These are phyloP conservation scores for Acer saccharum DNA, from an alignment of 345 rosid species.

Conservation along the genomic window DNA sequence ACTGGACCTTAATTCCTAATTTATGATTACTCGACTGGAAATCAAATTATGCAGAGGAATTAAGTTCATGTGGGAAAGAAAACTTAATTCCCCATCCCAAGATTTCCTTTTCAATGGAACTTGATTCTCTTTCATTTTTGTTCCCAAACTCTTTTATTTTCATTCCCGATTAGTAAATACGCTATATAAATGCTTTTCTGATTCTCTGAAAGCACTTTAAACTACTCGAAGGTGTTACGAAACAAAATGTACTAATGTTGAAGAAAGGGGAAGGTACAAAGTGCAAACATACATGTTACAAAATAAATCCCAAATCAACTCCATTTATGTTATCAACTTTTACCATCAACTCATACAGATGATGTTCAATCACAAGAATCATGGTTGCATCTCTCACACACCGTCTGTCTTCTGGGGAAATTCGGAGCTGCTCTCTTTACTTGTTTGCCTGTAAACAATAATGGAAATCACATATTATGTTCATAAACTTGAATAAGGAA, in stretches of 20 bases:
- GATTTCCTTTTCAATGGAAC: too few species aligned
- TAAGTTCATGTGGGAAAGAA: too few species aligned
- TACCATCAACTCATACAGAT: neutral
- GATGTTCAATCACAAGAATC: neutral
- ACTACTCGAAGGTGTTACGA: neutral
- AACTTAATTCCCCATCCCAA: too few species aligned
- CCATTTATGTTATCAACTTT: neutral
- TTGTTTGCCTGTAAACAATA: constrained; percentile 22
- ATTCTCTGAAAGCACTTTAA: neutral
- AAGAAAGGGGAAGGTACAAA: neutral
- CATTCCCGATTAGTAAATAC: too few species aligned
- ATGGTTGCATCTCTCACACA: neutral
- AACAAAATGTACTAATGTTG: neutral
- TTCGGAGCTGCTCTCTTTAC: constrained; percentile 21
- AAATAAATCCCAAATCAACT: neutral
- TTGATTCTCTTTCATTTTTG: too few species aligned
- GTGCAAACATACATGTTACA: neutral
- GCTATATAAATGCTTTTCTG: neutral
- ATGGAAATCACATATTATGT: neutral
- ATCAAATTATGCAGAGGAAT: too few species aligned
- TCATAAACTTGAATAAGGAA: neutral
- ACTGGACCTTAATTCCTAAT: too few species aligned
- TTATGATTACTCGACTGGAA: too few species aligned
- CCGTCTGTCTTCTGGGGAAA: neutral
- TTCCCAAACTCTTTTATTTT: too few species aligned